phyloP scores from a whole-genome alignment of 352 stramenopile genomes.

The Proteromonas lacertae region DNA sequence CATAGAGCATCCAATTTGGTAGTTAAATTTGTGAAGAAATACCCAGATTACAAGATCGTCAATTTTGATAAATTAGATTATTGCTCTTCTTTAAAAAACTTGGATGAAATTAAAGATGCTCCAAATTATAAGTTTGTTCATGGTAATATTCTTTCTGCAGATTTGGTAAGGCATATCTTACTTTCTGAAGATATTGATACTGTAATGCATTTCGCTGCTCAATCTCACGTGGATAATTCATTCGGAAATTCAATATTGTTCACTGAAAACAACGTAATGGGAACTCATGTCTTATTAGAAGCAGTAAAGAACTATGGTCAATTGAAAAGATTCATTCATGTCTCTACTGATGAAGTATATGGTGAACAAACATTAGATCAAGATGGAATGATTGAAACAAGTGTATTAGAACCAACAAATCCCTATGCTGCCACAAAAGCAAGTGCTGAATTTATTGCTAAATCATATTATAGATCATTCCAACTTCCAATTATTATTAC shows the following conservation, averaged over 20 bases:
- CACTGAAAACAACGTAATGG: conserved; percentile 83
- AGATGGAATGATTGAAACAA: conserved; percentile 63
- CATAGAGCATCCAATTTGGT: conserved; percentile 61
- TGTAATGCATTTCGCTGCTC: conserved; percentile 86
- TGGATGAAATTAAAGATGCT: conserved; percentile 24
- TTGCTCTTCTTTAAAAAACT: conserved; percentile 28
- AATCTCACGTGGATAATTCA: conserved; percentile 75
- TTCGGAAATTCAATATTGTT: conserved; percentile 94
- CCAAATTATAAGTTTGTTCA: conserved; percentile 88
- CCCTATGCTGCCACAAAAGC: conserved; percentile 91
- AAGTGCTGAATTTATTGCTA: conserved; percentile 84
- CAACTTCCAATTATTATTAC: conserved; percentile 79
- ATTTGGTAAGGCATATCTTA: conserved; percentile 72
- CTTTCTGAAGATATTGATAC: conserved; percentile 74
- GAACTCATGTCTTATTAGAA: conserved; percentile 85
- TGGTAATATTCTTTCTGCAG: conserved; percentile 60
- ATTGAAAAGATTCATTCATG: conserved; percentile 77
- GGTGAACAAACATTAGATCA: conserved; percentile 58
- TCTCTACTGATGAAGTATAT: conserved; percentile 93
- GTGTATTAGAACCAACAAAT: conserved; percentile 76
- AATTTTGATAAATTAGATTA: conserved; percentile 64
- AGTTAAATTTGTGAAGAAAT: conserved; percentile 70
- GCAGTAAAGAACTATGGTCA: conserved; percentile 36
- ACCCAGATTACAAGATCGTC: conserved; percentile 82
- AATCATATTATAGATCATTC: conserved; percentile 62